phyloP scores from a whole-genome alignment of 306 rosid genomes.

The Glycyrrhiza uralensis region DNA sequence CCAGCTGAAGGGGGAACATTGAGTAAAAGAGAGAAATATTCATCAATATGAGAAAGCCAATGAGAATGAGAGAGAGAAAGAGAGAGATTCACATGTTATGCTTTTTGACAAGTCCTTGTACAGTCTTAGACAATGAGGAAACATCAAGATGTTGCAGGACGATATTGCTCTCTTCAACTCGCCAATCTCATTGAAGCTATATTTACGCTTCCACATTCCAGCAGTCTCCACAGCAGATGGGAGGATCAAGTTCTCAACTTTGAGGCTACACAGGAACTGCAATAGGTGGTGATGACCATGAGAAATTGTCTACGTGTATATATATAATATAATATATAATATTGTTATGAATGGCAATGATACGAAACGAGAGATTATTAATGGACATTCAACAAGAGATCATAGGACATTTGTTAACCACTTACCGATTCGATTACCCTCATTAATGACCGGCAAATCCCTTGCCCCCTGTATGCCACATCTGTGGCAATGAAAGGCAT shows the following conservation, averaged over 20 bases:
- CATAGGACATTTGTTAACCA: neutral
- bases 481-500: constrained; percentile 42
- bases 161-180: neutral
- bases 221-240: neutral
- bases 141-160: constrained; percentile 35
- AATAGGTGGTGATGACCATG: neutral
- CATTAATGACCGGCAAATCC: constrained; percentile 26
- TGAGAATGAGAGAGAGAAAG: neutral
- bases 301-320: neutral
- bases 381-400: neutral
- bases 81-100: neutral
- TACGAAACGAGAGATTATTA: neutral
- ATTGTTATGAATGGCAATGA: neutral
- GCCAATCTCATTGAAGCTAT: neutral
- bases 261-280: constrained; percentile 22
- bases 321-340: too few relatives aligned
- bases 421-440: constrained; percentile 36
- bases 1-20: neutral
- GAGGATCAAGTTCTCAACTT: constrained; percentile 28
- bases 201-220: constrained; percentile 32
- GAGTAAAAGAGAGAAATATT: neutral
- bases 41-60: neutral
- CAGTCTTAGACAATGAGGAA: neutral
- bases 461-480: constrained; percentile 7
- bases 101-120: neutral